phyloP scores from a whole-genome alignment of 1,139 yeast species.

The Pichia terricola region DNA sequence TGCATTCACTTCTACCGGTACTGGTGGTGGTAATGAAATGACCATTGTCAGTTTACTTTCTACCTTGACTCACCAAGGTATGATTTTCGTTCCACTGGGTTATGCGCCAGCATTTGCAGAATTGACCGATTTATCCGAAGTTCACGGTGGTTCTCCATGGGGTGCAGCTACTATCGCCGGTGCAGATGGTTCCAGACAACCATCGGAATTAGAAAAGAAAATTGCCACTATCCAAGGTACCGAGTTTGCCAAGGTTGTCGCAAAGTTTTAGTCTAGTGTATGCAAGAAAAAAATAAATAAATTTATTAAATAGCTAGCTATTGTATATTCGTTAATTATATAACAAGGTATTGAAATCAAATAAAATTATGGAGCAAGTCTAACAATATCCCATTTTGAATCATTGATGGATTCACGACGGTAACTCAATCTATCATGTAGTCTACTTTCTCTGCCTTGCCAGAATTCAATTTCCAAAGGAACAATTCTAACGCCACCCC shows the following conservation, averaged over 20 bases:
- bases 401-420: conserved; percentile 40
- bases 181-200: conserved; percentile 70
- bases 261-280: conserved; percentile 11
- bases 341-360: neutral
- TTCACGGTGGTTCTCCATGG: conserved; percentile 82
- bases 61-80: conserved; percentile 68
- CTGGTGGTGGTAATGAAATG: conserved; percentile 80
- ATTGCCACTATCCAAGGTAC: conserved; percentile 58
- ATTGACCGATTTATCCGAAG: conserved; percentile 52
- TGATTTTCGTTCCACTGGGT: conserved; percentile 74
- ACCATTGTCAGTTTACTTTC: conserved; percentile 60
- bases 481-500: conserved; percentile 90
- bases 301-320: neutral
- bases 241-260: conserved; percentile 39
- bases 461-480: conserved; percentile 93
- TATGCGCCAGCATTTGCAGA: conserved; percentile 54
- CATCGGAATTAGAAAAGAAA: conserved; percentile 54
- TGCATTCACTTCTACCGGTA: conserved; percentile 67
- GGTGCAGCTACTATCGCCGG: conserved; percentile 83
- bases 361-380: conserved; percentile 62
- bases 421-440: conserved; percentile 84
- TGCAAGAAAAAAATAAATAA: neutral
- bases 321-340: too few species aligned
- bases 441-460: conserved; percentile 89
- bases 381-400: conserved; percentile 49